A percentile compares a stretch with the other conserved stretches of the same genome.
phyloP scores from a whole-genome alignment of 1,284 basidiomycete species.

The Rhizopogon parksii region DNA sequence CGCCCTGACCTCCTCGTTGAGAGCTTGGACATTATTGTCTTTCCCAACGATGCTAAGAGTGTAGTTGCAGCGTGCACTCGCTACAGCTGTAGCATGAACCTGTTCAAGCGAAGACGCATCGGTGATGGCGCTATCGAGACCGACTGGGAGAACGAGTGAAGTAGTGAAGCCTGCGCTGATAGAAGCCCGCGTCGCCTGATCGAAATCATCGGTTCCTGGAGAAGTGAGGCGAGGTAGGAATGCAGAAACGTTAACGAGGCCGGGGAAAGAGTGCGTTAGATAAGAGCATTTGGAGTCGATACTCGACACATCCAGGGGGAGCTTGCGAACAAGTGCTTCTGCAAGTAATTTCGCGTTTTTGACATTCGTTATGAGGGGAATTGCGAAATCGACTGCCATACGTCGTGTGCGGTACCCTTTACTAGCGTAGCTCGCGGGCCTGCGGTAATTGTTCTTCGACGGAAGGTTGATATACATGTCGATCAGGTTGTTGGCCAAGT shows the following conservation, averaged over 20 bases:
- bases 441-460: constrained; percentile 96
- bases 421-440: constrained; percentile 94
- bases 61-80: constrained; percentile 78
- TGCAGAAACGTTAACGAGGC: constrained; percentile 82
- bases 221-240: constrained; percentile 77
- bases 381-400: constrained; percentile 99
- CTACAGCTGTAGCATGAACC: constrained; percentile 58
- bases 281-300: constrained; percentile 96
- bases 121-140: constrained; percentile 53
- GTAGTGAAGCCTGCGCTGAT: constrained; percentile 86
- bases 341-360: constrained; percentile 98
- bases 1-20: constrained; percentile 73
- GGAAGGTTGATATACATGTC: constrained; percentile 99
- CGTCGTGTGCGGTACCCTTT: constrained; percentile 96
- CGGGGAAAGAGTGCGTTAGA: constrained; percentile 86
- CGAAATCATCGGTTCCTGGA: constrained; percentile 53
- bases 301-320: constrained; percentile 83
- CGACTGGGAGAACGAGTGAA: constrained; percentile 71
- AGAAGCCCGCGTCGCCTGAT: constrained; percentile 70
- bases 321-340: constrained; percentile 87
- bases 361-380: constrained; percentile 97
- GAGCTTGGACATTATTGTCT: constrained; percentile 52
- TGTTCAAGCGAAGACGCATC: constrained; percentile 65
- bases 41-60: constrained; percentile 77
- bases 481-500: constrained; percentile 92